phyloP scores from a whole-genome alignment of 352 stramenopile species.

The Phytophthora pseudosyringae region DNA sequence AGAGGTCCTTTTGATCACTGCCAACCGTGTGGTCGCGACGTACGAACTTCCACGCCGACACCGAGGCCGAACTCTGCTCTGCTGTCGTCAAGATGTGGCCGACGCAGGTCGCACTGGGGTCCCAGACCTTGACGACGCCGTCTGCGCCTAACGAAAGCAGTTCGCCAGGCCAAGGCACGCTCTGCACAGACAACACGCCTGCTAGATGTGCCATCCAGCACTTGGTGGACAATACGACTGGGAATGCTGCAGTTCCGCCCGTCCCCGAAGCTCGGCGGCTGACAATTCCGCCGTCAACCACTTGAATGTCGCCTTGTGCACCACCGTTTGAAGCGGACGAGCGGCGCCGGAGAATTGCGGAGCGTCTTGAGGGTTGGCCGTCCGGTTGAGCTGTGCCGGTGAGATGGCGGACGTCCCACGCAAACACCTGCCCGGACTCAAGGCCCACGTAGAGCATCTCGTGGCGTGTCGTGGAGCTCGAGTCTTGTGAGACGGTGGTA shows the following conservation, averaged over 20 bases:
- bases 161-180: slow-evolving; percentile 44
- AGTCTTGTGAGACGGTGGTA: slow-evolving; percentile 8
- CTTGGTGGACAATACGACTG: slow-evolving; percentile 33
- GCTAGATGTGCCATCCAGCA: slow-evolving; percentile 54
- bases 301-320: slow-evolving; percentile 7
- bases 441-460: slow-evolving; percentile 32
- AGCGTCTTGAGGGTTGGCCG: slow-evolving; percentile 13
- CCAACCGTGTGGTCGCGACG: slow-evolving; percentile 38
- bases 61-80: slow-evolving; percentile 19
- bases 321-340: slow-evolving; percentile 9
- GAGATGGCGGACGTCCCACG: slow-evolving; percentile 29
- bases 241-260: slow-evolving; percentile 2
- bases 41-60: slow-evolving; percentile 61
- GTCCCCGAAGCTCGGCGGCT: slow-evolving; percentile 2
- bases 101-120: slow-evolving; percentile 41
- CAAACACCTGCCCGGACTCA: slow-evolving; percentile 34
- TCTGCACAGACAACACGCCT: slow-evolving; percentile 42
- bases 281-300: neutral
- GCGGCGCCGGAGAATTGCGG: slow-evolving; percentile 21
- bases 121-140: slow-evolving; percentile 58
- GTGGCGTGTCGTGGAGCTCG: neutral
- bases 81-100: slow-evolving; percentile 55
- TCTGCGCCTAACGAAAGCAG: slow-evolving; percentile 61
- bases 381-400: slow-evolving; percentile 8
- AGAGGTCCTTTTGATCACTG: slow-evolving; percentile 39